Evolutionary conservation across 2,329 filamentous ascomycete species (phyloP).

Genomic region (Beauveria rudraprayagi): DNA sequence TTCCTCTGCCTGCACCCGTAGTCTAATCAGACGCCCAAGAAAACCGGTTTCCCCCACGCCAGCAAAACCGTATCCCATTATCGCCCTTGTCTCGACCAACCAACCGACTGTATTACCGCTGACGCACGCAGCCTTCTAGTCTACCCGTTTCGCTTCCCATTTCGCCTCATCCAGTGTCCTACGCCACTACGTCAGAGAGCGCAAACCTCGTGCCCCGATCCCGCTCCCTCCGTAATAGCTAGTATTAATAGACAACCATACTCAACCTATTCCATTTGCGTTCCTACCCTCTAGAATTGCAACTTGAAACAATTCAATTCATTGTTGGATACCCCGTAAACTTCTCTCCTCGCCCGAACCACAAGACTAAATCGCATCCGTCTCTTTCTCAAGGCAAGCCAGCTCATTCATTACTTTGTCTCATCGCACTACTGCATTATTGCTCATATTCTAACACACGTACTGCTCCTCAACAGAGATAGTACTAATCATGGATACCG

Average conservation of each 20-base stretch:
- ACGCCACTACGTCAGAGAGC: conserved; percentile 9
- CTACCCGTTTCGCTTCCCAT: neutral
- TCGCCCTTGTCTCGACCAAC: neutral
- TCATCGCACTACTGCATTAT: too few species aligned
- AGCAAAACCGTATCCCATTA: neutral
- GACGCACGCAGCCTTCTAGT: neutral
- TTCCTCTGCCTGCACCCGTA: neutral
- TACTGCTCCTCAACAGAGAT: neutral
- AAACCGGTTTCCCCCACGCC: conserved; percentile 8
- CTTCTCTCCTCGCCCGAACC: neutral
- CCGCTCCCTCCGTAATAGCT: neutral
- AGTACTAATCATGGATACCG: conserved; percentile 49
- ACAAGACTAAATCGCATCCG: neutral
- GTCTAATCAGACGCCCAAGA: neutral
- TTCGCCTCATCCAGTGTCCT: neutral
- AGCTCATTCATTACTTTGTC: neutral
- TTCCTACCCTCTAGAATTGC: neutral
- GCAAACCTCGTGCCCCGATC: neutral
- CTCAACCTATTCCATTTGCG: neutral
- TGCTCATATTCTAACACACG: neutral
- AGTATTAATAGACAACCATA: conserved; percentile 7
- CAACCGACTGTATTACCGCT: neutral
- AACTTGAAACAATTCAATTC: neutral
- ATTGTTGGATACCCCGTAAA: neutral
- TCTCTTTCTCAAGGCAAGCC: neutral